Evolutionary conservation across 495 filamentous ascomycete genomes (phyloP).

Genomic region (Tuber indicum): DNA sequence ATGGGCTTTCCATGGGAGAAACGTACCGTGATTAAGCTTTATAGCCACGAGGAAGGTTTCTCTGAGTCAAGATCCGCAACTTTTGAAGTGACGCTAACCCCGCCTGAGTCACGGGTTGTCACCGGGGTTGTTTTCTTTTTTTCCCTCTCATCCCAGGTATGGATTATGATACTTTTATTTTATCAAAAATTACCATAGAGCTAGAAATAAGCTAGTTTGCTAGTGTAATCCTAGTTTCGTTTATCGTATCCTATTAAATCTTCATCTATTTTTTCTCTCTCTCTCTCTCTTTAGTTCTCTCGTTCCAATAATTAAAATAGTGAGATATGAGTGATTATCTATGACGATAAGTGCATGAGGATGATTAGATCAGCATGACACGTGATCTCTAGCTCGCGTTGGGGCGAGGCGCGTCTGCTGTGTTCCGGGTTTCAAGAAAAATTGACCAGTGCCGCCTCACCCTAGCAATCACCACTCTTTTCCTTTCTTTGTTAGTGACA

Average conservation of each 20-base stretch:
- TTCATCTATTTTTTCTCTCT: neutral
- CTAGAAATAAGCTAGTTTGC: neutral
- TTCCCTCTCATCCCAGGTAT: neutral
- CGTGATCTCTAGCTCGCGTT: neutral
- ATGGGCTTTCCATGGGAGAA: neutral
- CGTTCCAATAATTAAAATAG: neutral
- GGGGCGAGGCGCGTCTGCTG: neutral
- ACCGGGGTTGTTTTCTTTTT: neutral
- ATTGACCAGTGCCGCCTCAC: neutral
- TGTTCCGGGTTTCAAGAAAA: neutral
- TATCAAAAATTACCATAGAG: neutral
- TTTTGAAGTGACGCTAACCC: neutral
- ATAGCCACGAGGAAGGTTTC: neutral
- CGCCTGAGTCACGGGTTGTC: neutral
- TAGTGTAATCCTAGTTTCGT: neutral
- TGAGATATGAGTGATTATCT: conserved; percentile 24
- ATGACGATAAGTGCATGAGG: conserved; percentile 19
- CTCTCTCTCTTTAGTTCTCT: neutral
- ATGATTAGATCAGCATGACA: neutral
- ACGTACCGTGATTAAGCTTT: neutral
- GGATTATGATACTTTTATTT: neutral
- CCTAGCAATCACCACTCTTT: neutral
- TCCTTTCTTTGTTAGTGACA: neutral
- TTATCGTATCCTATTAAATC: neutral
- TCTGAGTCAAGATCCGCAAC: neutral